Evolutionary conservation across 768 basidiomycete genomes (phyloP).

Genomic region (Pleurotus sapidus): DNA sequence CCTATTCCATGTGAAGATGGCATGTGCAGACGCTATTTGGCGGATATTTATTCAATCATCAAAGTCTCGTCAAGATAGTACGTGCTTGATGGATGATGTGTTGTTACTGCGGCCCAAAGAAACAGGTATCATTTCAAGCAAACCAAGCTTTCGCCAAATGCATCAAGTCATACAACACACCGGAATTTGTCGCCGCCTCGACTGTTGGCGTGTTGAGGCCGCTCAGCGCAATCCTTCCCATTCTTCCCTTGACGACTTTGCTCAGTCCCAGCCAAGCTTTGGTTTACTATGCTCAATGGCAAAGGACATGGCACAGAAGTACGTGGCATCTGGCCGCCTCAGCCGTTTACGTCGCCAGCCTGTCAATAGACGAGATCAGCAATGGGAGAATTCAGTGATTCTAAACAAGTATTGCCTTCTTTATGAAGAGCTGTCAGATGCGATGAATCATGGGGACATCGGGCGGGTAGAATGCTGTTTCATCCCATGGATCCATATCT

Average conservation of each 20-base stretch:
- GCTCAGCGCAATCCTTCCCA: background rate
- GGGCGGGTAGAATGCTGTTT: slow-evolving; percentile 25
- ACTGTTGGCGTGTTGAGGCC: slow-evolving; percentile 22
- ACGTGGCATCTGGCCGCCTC: slow-evolving; percentile 6
- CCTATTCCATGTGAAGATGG: slow-evolving; percentile 27
- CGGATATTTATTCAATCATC: slow-evolving; percentile 18
- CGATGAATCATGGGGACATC: slow-evolving; percentile 27
- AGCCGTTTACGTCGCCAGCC: background rate
- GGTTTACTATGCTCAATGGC: too few species aligned
- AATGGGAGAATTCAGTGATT: slow-evolving; percentile 19
- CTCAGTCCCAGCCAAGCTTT: slow-evolving; percentile 19
- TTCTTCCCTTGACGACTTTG: slow-evolving; percentile 17
- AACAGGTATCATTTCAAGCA: slow-evolving; percentile 15
- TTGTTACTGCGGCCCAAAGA: slow-evolving; percentile 21
- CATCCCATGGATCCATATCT: slow-evolving; percentile 24
- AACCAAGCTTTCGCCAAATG: slow-evolving; percentile 25
- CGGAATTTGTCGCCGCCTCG: slow-evolving; percentile 10
- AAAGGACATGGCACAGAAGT: slow-evolving; percentile 8
- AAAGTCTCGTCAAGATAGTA: slow-evolving; percentile 11
- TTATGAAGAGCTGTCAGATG: slow-evolving; percentile 26
- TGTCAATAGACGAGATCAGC: slow-evolving; percentile 14
- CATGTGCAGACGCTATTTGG: slow-evolving; percentile 21
- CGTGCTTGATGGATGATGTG: slow-evolving; percentile 9
- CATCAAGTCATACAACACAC: slow-evolving; percentile 25
- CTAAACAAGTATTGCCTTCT: slow-evolving; percentile 20